phyloP scores from a whole-genome alignment of 148 eudicot genomes.

The Chenopodium quinoa region DNA sequence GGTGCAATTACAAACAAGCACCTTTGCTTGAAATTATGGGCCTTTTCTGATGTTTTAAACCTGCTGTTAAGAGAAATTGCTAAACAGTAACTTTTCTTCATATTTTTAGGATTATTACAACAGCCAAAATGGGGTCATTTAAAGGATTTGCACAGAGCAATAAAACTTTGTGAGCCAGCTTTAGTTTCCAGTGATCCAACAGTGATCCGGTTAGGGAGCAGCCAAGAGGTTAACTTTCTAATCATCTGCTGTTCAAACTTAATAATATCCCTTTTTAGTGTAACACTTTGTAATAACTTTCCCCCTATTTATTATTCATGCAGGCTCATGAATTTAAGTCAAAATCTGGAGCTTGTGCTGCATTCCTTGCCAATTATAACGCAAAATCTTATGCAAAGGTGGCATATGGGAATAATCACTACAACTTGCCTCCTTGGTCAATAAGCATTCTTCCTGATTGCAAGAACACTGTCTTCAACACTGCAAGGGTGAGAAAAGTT shows the following conservation, averaged over 20 bases:
- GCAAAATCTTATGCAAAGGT: slow-evolving; percentile 47
- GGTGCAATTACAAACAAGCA: not conserved
- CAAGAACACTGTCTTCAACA: slow-evolving; percentile 70
- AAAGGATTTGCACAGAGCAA: slow-evolving; percentile 72
- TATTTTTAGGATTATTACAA: slow-evolving; percentile 50
- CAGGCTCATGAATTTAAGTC: slow-evolving; percentile 72
- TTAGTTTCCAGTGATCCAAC: slow-evolving; percentile 59
- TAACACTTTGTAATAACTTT: not conserved
- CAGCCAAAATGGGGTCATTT: slow-evolving; percentile 87
- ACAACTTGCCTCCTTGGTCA: slow-evolving; percentile 79
- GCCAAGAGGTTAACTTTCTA: slow-evolving; percentile 57
- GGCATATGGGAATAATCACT: slow-evolving; percentile 45
- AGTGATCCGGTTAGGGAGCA: slow-evolving; percentile 43
- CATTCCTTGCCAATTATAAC: slow-evolving; percentile 74
- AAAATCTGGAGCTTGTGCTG: slow-evolving; percentile 70
- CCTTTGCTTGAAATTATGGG: not conserved
- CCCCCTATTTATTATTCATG: not conserved
- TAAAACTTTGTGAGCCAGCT: slow-evolving; percentile 81
- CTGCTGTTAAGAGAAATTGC: not conserved
- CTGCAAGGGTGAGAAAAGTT: slow-evolving; percentile 61
- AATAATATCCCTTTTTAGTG: not conserved
- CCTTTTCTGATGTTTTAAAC: not conserved
- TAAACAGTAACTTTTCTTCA: not conserved
- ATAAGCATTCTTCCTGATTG: slow-evolving; percentile 94
- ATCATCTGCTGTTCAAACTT: not conserved